Conservation (phyloP, 2,329 filamentous ascomycete species). For the Trichoderma asperellum region DNA sequence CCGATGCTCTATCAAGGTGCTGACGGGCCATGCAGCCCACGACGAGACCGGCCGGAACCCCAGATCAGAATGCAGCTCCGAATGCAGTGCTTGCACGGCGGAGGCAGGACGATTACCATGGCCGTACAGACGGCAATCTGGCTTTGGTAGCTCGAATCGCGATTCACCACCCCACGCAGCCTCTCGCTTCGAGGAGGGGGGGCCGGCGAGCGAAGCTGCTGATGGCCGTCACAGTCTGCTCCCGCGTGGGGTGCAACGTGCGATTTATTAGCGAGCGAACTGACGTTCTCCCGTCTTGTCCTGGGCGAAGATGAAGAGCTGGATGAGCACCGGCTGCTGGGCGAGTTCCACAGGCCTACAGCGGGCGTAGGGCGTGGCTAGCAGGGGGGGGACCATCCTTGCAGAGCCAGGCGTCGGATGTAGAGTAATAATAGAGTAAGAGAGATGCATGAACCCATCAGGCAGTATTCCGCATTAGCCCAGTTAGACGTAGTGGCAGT, state of each 20-base stretch:
- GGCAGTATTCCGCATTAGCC: background rate
- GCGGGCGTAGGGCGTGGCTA: slow-evolving; percentile 26
- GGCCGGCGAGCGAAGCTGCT: background rate
- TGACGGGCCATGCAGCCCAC: slow-evolving; percentile 13
- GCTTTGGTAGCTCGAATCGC: slow-evolving; percentile 5
- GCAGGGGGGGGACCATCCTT: slow-evolving; percentile 20
- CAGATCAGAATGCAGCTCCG: slow-evolving; percentile 3
- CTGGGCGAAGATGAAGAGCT: background rate
- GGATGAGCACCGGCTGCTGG: background rate
- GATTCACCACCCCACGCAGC: slow-evolving; percentile 23
- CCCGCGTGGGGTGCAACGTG: slow-evolving; percentile 23
- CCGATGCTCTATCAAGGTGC: slow-evolving; percentile 23
- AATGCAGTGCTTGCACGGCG: background rate
- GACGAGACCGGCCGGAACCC: slow-evolving; percentile 1
- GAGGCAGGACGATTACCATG: background rate
- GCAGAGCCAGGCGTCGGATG: slow-evolving; percentile 9
- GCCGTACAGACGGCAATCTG: background rate
- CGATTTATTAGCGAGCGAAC: background rate
- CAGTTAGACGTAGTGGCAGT: background rate
- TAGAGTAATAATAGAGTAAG: background rate
- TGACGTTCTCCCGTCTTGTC: background rate
- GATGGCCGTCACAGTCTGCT: slow-evolving; percentile 6
- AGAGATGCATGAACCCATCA: slow-evolving; percentile 16
- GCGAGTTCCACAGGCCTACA: background rate
- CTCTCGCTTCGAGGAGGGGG: slow-evolving; percentile 15